Evolutionary conservation across 2,329 filamentous ascomycete species (phyloP), one percentile per base, ranked within the genome.

Genomic region (Aaosphaeria arxii): DNA sequence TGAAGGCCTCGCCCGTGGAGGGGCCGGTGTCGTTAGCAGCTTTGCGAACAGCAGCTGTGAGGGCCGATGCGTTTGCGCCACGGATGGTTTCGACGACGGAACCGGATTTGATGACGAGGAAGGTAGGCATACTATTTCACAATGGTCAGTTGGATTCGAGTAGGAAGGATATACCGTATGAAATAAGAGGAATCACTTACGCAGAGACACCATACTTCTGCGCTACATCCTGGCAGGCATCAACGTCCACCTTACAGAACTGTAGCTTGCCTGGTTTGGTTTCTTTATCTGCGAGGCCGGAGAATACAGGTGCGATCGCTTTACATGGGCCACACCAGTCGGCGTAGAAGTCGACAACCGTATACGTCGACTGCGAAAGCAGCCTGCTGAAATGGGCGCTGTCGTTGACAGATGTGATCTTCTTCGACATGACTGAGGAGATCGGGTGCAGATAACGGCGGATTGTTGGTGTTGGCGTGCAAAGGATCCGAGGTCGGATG

Each of bases 251-350:
- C 65, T 80, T 78, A 51, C 70, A 67, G 61, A 81, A 80, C 28
- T 70, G 69, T 11, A 79, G 65, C 39, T 61, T 62, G 7, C 68
- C 68, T 1, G 70, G 67, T 44, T 74, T 71, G 39, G 64, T 51
- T 58, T 79, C 75, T 40, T 71, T 67, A 35, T 73, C 68, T 51
- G 76, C 77, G 52, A 79, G 70, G 55, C 76, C 68, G 44, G 72
- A 71, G 59, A 79, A 72, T 7, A 48, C 24, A 6, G 77, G 77
- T 1, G 70, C 70, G 47, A 80, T 76, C 43, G 71, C 67, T 57
- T 76, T 76, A 70, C 77, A 80, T n/a, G 77, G 77, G 1, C 76
- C 77, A 59, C 77, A 79, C 76, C 77, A 80, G 51, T 71, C 71
- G 5, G 74, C 74, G 59, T 71, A 74, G 70, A 74, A 76, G 59